Evolutionary conservation across 768 basidiomycete species (phyloP), one percentile per base, ranked within the genome.

Genomic region (Suillus alpinus): DNA sequence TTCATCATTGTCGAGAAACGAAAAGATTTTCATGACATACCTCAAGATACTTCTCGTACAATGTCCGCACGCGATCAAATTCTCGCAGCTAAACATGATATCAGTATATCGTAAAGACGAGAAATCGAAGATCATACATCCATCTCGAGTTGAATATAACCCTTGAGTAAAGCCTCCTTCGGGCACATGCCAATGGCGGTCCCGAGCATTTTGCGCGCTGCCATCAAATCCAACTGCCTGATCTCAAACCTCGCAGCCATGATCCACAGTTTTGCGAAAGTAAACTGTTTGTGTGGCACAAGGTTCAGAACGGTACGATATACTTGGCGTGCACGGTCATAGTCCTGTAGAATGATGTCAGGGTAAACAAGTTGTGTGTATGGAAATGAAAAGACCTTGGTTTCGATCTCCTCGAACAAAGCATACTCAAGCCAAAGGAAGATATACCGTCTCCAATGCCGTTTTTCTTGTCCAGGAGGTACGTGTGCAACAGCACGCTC

Each of bases 381-480:
- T 20, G 34, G 6, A 43, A 53, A 34, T 12, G 23, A 41, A 61
- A 80, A 39, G 62, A 91, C 94, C 86, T 94, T 94, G 2, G 89
- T 90, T 63, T 98, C 95, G 41, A 94, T 88, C 76, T 99, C 97
- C 74, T 99, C 97, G 62, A 98, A 98, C 40, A 97, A 73, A 0
- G 97, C 95, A 76, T 99, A 99, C 71, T 95, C 87, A 37, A 98
- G 71, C 95, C 95, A 98, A 8, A 97, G 70, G 78, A 94, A 94
- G 46, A 94, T 91, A 70, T 94, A 94, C 61, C 92, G 78, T 64
- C 93, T 78, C 92, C 92, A 94, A 74, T 93, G 89, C 57, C 95
- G 78, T 76, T 99, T 99, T 75, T 98, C 95, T 29, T 80, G 82
- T 4, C 94, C 94, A 6, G 96, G 96, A 13, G 97, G 97, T 0